Evolutionary conservation across 78 protist genomes (phyloP).

Genomic region (Speleostelium caveatum): DNA sequence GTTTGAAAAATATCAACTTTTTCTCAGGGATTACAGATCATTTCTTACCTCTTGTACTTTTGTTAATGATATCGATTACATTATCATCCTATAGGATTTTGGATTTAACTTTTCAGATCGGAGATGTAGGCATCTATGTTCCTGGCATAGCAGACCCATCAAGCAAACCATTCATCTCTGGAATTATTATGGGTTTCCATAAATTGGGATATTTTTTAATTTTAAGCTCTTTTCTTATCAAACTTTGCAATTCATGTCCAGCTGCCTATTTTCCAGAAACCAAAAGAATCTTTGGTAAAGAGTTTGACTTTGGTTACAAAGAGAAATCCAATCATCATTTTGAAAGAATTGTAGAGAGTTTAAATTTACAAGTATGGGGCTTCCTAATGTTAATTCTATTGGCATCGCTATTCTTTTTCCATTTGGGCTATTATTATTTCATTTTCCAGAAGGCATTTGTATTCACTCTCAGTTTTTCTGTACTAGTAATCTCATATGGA

Average conservation of each 20-base stretch:
- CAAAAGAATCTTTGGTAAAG: neutral
- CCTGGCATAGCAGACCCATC: constrained; percentile 69
- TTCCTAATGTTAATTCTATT: constrained; percentile 40
- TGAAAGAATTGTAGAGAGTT: constrained; percentile 46
- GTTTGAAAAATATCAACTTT: constrained; percentile 34
- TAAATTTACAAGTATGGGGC: constrained; percentile 64
- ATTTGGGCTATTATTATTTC: constrained; percentile 66
- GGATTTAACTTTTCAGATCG: constrained; percentile 70
- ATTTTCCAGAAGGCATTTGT: constrained; percentile 68
- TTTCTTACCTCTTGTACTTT: constrained; percentile 42
- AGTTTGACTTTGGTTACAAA: constrained; percentile 52
- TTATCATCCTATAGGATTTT: constrained; percentile 45
- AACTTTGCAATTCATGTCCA: constrained; percentile 68
- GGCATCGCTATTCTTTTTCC: constrained; percentile 58
- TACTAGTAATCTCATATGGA: constrained; percentile 62
- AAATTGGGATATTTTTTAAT: constrained; percentile 65
- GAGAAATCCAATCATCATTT: constrained; percentile 37
- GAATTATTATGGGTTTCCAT: constrained; percentile 63
- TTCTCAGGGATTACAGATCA: constrained; percentile 67
- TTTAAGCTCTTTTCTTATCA: constrained; percentile 46
- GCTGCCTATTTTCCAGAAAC: constrained; percentile 32
- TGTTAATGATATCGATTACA: constrained; percentile 25
- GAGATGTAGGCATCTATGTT: constrained; percentile 74
- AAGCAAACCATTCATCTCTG: constrained; percentile 47
- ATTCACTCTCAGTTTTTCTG: constrained; percentile 62